These are phyloP conservation scores for Pythium sukuiense DNA, from an alignment of 352 stramenopile species.

Conservation along the genomic window DNA sequence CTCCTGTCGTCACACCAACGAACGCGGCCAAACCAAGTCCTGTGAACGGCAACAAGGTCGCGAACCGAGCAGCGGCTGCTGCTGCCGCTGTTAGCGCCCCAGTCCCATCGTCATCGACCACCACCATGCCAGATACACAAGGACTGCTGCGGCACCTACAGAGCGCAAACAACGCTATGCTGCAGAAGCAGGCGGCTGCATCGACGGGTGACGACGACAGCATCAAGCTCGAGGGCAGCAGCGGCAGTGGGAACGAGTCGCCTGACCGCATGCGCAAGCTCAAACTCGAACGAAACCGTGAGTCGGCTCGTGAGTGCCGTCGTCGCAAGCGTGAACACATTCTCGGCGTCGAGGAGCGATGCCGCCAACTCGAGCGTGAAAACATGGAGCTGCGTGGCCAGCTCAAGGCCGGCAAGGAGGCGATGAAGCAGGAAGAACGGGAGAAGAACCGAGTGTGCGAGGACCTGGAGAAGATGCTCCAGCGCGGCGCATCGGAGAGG, in stretches of 20 bases:
- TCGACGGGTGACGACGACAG: conserved; percentile 25
- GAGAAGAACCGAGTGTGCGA: conserved; percentile 86
- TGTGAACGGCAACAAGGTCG: conserved; percentile 6
- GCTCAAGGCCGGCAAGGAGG: conserved; percentile 87
- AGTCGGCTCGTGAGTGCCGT: conserved; percentile 90
- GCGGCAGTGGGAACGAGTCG: conserved; percentile 60
- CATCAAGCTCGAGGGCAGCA: conserved; percentile 53
- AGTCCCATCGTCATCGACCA: conserved; percentile 3
- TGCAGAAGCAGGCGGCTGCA: conserved; percentile 56
- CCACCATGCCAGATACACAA: conserved; percentile 38
- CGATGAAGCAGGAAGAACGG: conserved; percentile 82
- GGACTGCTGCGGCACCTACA: conserved; percentile 69
- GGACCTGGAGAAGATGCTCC: conserved; percentile 83
- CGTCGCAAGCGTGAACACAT: conserved; percentile 89
- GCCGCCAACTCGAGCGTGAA: conserved; percentile 84
- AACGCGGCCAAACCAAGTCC: neutral
- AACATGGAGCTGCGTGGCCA: conserved; percentile 91
- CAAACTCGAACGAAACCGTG: conserved; percentile 91
- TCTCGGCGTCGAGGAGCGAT: conserved; percentile 73
- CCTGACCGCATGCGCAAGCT: conserved; percentile 69
- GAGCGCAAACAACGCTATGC: conserved; percentile 67
- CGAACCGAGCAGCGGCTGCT: neutral
- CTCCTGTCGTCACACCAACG: conserved; percentile 12
- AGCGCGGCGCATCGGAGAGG: conserved; percentile 74
- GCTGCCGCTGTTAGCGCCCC: neutral